phyloP scores from a whole-genome alignment of 1,284 basidiomycete species.

The Stygiomarasmius scandens region DNA sequence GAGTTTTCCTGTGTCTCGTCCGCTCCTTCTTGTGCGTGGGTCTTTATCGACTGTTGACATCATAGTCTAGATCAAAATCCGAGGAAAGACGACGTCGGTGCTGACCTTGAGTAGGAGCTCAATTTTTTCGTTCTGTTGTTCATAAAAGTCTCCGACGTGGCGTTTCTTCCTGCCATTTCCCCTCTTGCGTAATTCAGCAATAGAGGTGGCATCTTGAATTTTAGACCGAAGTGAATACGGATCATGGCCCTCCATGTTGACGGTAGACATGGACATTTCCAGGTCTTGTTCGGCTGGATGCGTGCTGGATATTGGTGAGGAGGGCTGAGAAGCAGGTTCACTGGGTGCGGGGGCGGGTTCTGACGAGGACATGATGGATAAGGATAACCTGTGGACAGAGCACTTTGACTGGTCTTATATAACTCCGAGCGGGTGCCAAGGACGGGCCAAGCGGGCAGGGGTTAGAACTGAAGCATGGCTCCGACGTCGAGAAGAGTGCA shows the following conservation, averaged over 20 bases:
- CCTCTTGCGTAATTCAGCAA: conserved; percentile 7
- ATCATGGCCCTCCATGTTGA: not conserved
- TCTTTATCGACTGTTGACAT: conserved; percentile 1
- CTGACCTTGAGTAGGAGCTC: conserved; percentile 7
- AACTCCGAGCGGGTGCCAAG: no score
- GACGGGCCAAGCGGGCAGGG: no score
- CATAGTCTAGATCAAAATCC: no score
- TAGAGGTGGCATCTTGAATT: not conserved
- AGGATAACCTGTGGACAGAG: no score
- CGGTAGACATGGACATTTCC: not conserved
- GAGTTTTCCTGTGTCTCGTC: conserved; percentile 5
- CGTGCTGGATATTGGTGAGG: not conserved
- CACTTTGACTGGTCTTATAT: no score
- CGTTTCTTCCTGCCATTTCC: conserved; percentile 1
- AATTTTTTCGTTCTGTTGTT: conserved; percentile 11
- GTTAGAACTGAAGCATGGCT: no score
- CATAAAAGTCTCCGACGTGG: conserved; percentile 4
- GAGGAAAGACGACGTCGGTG: not conserved
- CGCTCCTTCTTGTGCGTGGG: conserved; percentile 6
- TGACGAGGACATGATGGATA: no score
- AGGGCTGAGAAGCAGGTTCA: not conserved
- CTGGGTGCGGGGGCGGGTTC: not conserved
- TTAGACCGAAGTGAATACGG: conserved; percentile 1
- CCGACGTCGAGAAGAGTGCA: no score
- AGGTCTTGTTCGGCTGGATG: not conserved